Evolutionary conservation across 164 flowering plant genomes (phyloP), one percentile per base, ranked within the genome.

Genomic region (Chloranthus sessilifolius): DNA sequence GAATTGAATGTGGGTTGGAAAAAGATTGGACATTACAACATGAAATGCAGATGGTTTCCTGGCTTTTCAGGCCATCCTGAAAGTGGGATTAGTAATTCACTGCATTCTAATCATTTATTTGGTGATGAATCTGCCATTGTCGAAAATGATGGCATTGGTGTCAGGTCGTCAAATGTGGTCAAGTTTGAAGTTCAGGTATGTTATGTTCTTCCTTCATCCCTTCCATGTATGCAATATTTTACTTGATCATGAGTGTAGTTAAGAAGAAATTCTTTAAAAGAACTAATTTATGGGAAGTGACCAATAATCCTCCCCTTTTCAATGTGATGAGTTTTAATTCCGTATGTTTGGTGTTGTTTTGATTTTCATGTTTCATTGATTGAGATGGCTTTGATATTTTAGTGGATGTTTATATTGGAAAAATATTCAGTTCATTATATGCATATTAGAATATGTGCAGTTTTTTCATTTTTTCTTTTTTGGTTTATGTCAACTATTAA

Each of bases 171-270:
- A 1, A 70, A 72, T 62, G 91, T 74, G 36, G 77, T 90, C 53
- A 90, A 83, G 74, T 89, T 89, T 65, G 97, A 89, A 74, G 69
- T 90, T 40, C 97, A 86, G 97, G 97, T 89, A 74, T 26, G 7
- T 26, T 16, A 29, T 20, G 17, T 21, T 37, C 37, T 25, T 23
- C 26, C 16, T 21, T 15, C 14, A 9, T 24, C 5, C 3, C 11
- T 35, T n/a, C 5, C 38, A 28, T 47, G 19, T 8, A 19, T 35
- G 7, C 15, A 10, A 15, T n/a, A 36, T 9, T 36, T 1, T 1
- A 36, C 40, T 36, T 36, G 40, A 36, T 8, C 15, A n/a, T 9
- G 16, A 38, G 8, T 38, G 16, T 38, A 16, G 6, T 38, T 38
- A 14, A 26, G n/a, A n/a, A n/a, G n/a, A n/a, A n/a, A n/a, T n/a